A percentile compares a stretch with the other conserved stretches of the same genome.
Evolutionary conservation across 2,329 filamentous ascomycete species (phyloP).

Genomic region (Colletotrichum spaethianum): DNA sequence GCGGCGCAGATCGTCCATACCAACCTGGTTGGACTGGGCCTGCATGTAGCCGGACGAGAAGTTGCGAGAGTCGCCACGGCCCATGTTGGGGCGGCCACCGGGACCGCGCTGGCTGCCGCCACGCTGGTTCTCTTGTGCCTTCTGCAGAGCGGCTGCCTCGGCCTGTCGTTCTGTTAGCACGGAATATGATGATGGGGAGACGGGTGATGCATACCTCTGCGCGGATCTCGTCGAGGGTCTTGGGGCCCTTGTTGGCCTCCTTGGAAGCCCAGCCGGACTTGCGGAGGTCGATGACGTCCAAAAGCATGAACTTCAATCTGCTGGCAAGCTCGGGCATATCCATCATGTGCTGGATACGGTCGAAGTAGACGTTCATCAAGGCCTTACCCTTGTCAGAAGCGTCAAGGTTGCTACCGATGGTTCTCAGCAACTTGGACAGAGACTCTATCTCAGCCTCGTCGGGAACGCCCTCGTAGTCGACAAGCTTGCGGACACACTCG

Average conservation of each 20-base stretch:
- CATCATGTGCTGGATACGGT: conserved; percentile 86
- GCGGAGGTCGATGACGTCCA: conserved; percentile 93
- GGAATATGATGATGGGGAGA: neutral
- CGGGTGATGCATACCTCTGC: conserved; percentile 71
- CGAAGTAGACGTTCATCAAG: conserved; percentile 96
- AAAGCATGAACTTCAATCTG: conserved; percentile 94
- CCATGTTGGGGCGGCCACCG: conserved; percentile 78
- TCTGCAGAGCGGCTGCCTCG: conserved; percentile 83
- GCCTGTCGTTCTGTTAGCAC: conserved; percentile 58
- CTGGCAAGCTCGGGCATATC: conserved; percentile 86
- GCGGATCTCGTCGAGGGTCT: conserved; percentile 94
- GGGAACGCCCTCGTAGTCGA: conserved; percentile 93
- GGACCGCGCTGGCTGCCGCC: conserved; percentile 73
- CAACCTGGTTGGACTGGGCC: conserved; percentile 86
- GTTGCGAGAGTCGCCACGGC: conserved; percentile 89
- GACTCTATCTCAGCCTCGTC: conserved; percentile 98
- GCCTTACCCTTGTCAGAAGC: conserved; percentile 83
- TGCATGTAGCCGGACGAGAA: conserved; percentile 82
- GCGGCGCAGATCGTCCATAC: conserved; percentile 90
- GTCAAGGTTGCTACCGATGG: conserved; percentile 91
- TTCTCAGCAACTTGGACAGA: conserved; percentile 91
- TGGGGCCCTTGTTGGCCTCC: conserved; percentile 93
- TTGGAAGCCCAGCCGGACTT: conserved; percentile 85
- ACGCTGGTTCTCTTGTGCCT: conserved; percentile 80
- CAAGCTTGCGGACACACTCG: conserved; percentile 96